Base-by-base conservation (phyloP, 2,329 filamentous ascomycete species). In the Phialophora expanda region DNA sequence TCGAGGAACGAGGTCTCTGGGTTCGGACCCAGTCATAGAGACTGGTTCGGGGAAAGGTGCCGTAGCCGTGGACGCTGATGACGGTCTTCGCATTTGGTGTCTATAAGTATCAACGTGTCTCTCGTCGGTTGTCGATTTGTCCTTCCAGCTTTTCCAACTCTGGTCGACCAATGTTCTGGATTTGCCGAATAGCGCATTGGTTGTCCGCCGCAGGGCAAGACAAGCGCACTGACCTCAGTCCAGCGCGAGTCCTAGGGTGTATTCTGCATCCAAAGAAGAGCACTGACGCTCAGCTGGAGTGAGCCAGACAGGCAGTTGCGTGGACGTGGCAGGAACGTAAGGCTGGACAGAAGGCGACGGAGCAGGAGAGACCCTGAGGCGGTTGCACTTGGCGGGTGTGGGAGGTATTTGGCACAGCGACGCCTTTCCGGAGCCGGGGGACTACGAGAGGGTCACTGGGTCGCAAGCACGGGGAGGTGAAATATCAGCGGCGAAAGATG, bases 101-200 rank as follows among this genome's bases (percentile, higher is more conserved):
- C 11, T 30, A 22, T 55, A 14, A 41, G 20, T 48, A 9, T 41
- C 44, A 17, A 55, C 20, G 28, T 44, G 24, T 32, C 12, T 60
- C 34, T 38, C 56, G 14, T 11, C n/a, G 20, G 28, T 12, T 24
- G 38, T 22, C 48, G 51, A 50, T 24, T 34, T 14, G 56, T 56
- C 60, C 32, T 53, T 51, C 32, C 64, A 66, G 66, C 63, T 64
- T 56, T 63, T 56, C 48, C 53, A 67, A 61, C 53, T 46, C 50
- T 63, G 56, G 41, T 67, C 51, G 59, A 62, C 61, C 60, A 17
- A 51, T 38, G 56, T 64, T 64, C 51, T 58, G 57, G 61, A 61
- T 60, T 63, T 51, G 67, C 50, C 61, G 57, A 66, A 66, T 54
- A 20, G 44, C 64, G 64, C 67, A 69, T 69, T 66, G 64, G 67